phyloP scores from a whole-genome alignment of 23 red algal genomes.

The Cyanidiococcus yangmingshanensis region DNA sequence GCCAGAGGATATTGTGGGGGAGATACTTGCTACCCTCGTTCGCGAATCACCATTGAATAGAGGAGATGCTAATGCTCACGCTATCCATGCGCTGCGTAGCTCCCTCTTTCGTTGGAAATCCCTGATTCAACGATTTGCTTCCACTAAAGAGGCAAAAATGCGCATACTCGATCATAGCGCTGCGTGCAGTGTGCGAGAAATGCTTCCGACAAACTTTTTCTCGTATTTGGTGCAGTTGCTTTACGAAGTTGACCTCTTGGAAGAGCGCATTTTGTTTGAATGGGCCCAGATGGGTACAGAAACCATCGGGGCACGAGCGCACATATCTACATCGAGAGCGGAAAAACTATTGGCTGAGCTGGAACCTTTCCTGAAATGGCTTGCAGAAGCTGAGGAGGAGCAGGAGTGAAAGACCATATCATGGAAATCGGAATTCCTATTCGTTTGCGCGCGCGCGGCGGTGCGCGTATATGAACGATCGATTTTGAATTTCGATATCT shows the following conservation, averaged over 20 bases:
- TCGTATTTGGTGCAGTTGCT: conserved; percentile 16
- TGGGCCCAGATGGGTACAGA: not conserved
- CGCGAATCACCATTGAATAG: not conserved
- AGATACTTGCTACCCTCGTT: not conserved
- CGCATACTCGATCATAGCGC: not conserved
- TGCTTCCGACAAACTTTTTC: not conserved
- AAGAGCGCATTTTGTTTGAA: not conserved
- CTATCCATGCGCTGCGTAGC: not conserved
- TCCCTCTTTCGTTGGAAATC: not conserved
- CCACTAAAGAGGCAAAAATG: not conserved
- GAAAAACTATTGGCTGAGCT: not conserved
- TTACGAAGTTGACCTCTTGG: not conserved
- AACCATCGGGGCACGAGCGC: not conserved
- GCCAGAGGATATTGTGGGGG: not conserved
- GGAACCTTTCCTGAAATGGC: conserved; percentile 3
- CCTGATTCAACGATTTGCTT: not conserved
- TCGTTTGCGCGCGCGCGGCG: too few relatives aligned
- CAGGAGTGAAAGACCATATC: not conserved
- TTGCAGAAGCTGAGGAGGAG: conserved; percentile 5
- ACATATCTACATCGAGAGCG: not conserved
- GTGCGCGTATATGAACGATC: too few relatives aligned
- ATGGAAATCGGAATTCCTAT: too few relatives aligned
- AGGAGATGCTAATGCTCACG: not conserved
- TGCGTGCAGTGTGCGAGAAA: not conserved
- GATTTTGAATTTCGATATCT: too few relatives aligned